These are phyloP conservation scores for Rhynchosporium agropyri DNA, from an alignment of 2,329 filamentous ascomycete genomes.

Conservation along the genomic window DNA sequence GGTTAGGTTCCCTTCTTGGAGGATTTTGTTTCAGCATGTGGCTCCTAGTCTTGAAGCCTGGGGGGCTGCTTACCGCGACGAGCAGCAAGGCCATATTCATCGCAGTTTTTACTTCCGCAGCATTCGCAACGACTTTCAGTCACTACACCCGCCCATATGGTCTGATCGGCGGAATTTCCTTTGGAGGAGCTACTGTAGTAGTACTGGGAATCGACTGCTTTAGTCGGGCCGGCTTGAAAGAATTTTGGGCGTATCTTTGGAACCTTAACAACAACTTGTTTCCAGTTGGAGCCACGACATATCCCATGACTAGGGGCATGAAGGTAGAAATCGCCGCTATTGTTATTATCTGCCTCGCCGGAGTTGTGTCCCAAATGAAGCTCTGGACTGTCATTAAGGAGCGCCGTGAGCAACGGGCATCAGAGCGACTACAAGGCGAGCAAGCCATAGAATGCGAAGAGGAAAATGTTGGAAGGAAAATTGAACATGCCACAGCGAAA, in stretches of 20 bases:
- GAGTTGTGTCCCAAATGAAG: slow-evolving; percentile 81
- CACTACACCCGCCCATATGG: slow-evolving; percentile 77
- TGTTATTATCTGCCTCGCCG: slow-evolving; percentile 72
- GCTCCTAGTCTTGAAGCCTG: slow-evolving; percentile 76
- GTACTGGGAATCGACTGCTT: slow-evolving; percentile 91
- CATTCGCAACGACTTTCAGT: slow-evolving; percentile 77
- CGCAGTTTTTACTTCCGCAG: slow-evolving; percentile 65
- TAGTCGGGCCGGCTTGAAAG: slow-evolving; percentile 85
- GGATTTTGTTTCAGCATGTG: slow-evolving; percentile 57
- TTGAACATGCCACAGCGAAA: slow-evolving; percentile 63
- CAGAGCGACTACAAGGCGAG: slow-evolving; percentile 53
- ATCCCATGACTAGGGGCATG: slow-evolving; percentile 85
- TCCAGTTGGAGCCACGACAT: slow-evolving; percentile 73
- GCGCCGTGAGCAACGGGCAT: slow-evolving; percentile 56
- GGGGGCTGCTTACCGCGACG: slow-evolving; percentile 68
- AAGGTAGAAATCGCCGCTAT: slow-evolving; percentile 80
- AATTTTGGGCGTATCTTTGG: slow-evolving; percentile 97
- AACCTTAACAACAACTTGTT: slow-evolving; percentile 78
- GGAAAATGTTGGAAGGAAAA: slow-evolving; percentile 66
- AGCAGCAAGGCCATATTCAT: slow-evolving; percentile 75
- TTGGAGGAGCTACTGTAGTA: slow-evolving; percentile 76
- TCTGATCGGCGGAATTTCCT: slow-evolving; percentile 75
- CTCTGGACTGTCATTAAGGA: slow-evolving; percentile 81
- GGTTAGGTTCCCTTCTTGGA: slow-evolving; percentile 62
- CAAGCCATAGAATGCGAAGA: slow-evolving; percentile 65